Conservation (phyloP, 768 basidiomycete genomes). For the Pleurotus djamor region DNA sequence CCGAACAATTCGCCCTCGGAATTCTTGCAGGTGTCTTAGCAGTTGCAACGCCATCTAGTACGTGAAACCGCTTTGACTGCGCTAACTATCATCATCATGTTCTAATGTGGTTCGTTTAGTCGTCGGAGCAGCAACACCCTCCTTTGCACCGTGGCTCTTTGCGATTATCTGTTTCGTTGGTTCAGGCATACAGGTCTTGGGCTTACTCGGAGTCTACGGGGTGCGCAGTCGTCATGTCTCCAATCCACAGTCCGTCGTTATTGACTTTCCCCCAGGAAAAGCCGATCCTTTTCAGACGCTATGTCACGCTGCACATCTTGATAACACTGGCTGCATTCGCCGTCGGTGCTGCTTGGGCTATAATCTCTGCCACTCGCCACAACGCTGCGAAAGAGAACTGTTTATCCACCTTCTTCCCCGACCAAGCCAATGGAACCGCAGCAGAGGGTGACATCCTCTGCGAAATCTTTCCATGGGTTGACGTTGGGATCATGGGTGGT, state of each 20-base stretch:
- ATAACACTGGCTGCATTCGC: slow-evolving; percentile 62
- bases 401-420: slow-evolving; percentile 52
- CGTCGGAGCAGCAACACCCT: slow-evolving; percentile 84
- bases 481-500: slow-evolving; percentile 87
- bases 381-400: slow-evolving; percentile 68
- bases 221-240: slow-evolving; percentile 34
- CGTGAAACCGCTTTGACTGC: slow-evolving; percentile 21
- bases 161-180: slow-evolving; percentile 74
- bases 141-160: slow-evolving; percentile 71
- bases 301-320: slow-evolving; percentile 63
- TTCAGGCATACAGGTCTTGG: slow-evolving; percentile 77
- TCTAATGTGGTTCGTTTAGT: slow-evolving; percentile 39
- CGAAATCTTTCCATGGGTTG: slow-evolving; percentile 89
- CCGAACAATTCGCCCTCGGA: slow-evolving; percentile 72
- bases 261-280: slow-evolving; percentile 52
- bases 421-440: slow-evolving; percentile 25
- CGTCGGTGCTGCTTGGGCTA: slow-evolving; percentile 78
- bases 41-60: slow-evolving; percentile 78
- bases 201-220: slow-evolving; percentile 81
- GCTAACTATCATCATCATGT: slow-evolving; percentile 8
- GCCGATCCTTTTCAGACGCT: slow-evolving; percentile 61
- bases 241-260: not conserved
- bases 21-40: slow-evolving; percentile 71
- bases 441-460: slow-evolving; percentile 74
- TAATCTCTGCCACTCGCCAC: slow-evolving; percentile 78